Base-by-base conservation (phyloP, 371 early-diverging fungal species). In the Mucor sp. region DNA sequence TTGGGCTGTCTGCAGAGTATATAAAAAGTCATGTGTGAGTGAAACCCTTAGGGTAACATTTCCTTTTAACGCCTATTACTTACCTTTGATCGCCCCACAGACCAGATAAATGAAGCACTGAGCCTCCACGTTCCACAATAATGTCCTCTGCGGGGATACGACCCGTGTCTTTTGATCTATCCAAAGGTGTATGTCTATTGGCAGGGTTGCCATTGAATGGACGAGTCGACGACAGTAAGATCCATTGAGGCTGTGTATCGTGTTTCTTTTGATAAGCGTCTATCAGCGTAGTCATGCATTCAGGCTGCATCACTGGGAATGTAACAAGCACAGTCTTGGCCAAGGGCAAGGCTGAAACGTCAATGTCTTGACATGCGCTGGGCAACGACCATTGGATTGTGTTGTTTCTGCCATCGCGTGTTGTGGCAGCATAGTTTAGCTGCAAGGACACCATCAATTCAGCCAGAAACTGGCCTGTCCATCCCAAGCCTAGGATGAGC, bases 1-100 rank as follows among this genome's bases (percentile, higher is more conserved):
- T 70, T 74, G 11, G 83, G 83, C 62, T 77, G 78, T 43, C 79
- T 79, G 68, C 37, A 12, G 11, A 14, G 14, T 6, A 6, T 4
- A 30, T 4, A 37, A 15, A 25, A 53, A 48, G 21, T n/a, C 32
- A 57, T 21, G 28, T 17, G 9, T 44, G 21, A 15, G 5, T 55
- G 0, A 14, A 44, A 33, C 7, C 6, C 33, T 6, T 33, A n/a
- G 1, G 0, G 44, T 14, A 6, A 17, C 27, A 32, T 67, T 23
- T 37, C 12, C 1, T 0, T 50, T 1, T 23, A 44, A 19, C 15
- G 17, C 11, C 11, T 30, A 3, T 21, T n/a, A 5, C 23, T 37
- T 75, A 80, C 83, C 83, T 70, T 66, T 77, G 73, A 23, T 39
- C 71, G 15, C 83, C 83, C 83, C 83, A 83, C 25, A 83, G 60